Evolutionary conservation across 768 basidiomycete genomes (phyloP).

Genomic region (Trametes maxima): DNA sequence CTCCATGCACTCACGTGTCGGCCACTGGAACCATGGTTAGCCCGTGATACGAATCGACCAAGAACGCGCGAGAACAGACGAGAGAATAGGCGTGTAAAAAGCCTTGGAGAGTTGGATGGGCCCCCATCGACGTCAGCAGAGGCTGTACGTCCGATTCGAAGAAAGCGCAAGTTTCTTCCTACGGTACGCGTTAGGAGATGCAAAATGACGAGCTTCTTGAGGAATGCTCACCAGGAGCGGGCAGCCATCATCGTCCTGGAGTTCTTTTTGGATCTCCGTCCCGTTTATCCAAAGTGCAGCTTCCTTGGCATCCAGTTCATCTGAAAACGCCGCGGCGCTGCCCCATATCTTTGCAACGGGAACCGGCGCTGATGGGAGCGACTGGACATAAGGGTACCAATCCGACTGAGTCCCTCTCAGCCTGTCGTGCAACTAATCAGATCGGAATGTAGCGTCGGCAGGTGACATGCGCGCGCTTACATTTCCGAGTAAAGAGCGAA

Average conservation of each 20-base stretch:
- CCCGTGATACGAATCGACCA: slow-evolving; percentile 49
- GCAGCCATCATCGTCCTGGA: slow-evolving; percentile 19
- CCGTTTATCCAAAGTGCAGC: slow-evolving; percentile 38
- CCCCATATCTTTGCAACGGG: slow-evolving; percentile 69
- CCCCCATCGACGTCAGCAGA: slow-evolving; percentile 3
- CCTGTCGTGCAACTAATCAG: slow-evolving; percentile 37
- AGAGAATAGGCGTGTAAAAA: slow-evolving; percentile 47
- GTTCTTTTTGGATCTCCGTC: slow-evolving; percentile 36
- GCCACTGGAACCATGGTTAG: slow-evolving; percentile 52
- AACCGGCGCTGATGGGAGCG: slow-evolving; percentile 53
- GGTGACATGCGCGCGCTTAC: slow-evolving; percentile 42
- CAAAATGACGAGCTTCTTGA: not conserved
- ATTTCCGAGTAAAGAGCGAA: slow-evolving; percentile 67
- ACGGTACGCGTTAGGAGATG: not conserved
- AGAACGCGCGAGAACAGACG: slow-evolving; percentile 51
- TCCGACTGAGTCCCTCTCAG: slow-evolving; percentile 49
- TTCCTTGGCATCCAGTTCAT: slow-evolving; percentile 31
- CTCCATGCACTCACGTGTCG: slow-evolving; percentile 39
- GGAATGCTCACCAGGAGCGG: slow-evolving; percentile 16
- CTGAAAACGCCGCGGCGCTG: slow-evolving; percentile 24
- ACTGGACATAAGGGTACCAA: slow-evolving; percentile 70
- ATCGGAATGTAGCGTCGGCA: not conserved
- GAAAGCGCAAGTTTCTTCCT: slow-evolving; percentile 32
- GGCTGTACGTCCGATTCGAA: slow-evolving; percentile 25
- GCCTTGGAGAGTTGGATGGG: slow-evolving; percentile 22